A percentile compares a stretch with the other conserved stretches of the same genome.
These are phyloP conservation scores for Trichosporon coremiiforme DNA, from an alignment of 1,284 basidiomycete species.

Conservation along the genomic window DNA sequence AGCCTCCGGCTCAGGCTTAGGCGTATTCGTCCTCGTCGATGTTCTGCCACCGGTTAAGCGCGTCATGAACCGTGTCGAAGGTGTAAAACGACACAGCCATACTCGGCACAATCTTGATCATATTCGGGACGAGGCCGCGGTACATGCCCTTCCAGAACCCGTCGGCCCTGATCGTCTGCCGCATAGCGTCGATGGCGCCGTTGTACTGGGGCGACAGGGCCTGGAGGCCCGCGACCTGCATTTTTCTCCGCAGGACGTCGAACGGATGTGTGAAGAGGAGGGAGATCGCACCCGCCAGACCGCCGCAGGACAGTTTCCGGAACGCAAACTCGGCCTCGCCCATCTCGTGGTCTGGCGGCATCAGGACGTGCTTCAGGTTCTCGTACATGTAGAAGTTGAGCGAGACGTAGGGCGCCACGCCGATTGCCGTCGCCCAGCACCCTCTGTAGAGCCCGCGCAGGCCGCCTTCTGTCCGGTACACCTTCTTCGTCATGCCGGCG, in stretches of 20 bases:
- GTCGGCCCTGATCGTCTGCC: constrained; percentile 70
- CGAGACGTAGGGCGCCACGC: constrained; percentile 83
- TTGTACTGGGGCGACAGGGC: constrained; percentile 67
- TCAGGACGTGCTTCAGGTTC: constrained; percentile 40
- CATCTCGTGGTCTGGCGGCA: constrained; percentile 36
- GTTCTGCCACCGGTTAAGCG: constrained; percentile 35
- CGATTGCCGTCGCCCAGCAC: constrained; percentile 80
- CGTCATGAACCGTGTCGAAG: constrained; percentile 56
- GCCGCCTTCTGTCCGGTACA: constrained; percentile 88
- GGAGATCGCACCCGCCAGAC: constrained; percentile 67
- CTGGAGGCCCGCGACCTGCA: constrained; percentile 83
- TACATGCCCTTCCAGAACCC: constrained; percentile 62
- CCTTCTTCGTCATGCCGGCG: constrained; percentile 82
- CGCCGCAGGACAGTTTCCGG: constrained; percentile 59
- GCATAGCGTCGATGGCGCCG: constrained; percentile 75
- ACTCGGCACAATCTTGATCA: constrained; percentile 82
- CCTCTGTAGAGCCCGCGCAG: constrained; percentile 79
- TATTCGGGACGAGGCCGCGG: constrained; percentile 86
- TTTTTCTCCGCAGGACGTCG: constrained; percentile 89
- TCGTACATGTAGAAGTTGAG: constrained; percentile 57
- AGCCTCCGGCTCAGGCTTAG: background rate
- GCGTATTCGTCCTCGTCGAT: constrained; percentile 31
- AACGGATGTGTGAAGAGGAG: constrained; percentile 95
- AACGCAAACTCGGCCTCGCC: constrained; percentile 42
- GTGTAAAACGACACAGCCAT: constrained; percentile 72